A percentile compares a stretch with the other conserved stretches of the same genome.
Evolutionary conservation across 108 stramenopile genomes (phyloP).

Genomic region (Aureococcus anophagefferens): DNA sequence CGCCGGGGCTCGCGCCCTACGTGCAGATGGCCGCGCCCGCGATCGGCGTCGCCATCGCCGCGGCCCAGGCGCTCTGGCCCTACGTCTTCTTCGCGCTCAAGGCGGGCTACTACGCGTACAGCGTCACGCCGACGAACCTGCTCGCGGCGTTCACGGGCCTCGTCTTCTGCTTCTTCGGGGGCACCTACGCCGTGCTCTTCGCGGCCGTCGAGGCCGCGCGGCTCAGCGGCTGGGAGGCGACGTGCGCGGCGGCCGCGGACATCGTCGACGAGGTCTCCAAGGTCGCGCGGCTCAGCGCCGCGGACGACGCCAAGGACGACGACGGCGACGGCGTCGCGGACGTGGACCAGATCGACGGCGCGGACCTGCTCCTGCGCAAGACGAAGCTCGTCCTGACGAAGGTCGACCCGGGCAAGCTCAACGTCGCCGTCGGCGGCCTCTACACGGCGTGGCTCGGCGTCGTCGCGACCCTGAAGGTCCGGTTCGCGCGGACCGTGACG

Average conservation of each 20-base stretch:
- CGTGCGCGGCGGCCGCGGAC: not conserved
- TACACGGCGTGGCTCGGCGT: not conserved
- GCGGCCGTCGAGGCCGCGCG: not conserved
- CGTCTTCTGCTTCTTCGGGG: conserved; percentile 1
- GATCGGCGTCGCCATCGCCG: too few species aligned
- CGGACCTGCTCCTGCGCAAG: not conserved
- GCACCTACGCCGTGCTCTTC: not conserved
- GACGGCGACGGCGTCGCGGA: conserved; percentile 3
- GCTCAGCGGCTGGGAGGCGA: not conserved
- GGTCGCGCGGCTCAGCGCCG: not conserved
- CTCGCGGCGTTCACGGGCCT: not conserved
- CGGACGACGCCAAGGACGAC: not conserved
- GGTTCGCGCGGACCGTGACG: conserved; percentile 1
- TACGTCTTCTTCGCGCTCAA: too few species aligned
- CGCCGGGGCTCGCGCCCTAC: too few species aligned
- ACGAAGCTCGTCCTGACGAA: not conserved
- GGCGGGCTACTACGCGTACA: too few species aligned
- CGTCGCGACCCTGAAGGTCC: conserved; percentile 1
- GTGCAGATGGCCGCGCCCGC: too few species aligned
- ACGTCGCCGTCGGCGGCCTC: not conserved
- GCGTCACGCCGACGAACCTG: too few species aligned
- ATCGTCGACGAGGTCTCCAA: too few species aligned
- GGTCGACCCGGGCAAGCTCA: not conserved
- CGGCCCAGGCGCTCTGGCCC: too few species aligned
- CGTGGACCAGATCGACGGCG: not conserved